These are phyloP conservation scores for Leishmania amazonensis DNA, from an alignment of 208 protist genomes.

Conservation along the genomic window DNA sequence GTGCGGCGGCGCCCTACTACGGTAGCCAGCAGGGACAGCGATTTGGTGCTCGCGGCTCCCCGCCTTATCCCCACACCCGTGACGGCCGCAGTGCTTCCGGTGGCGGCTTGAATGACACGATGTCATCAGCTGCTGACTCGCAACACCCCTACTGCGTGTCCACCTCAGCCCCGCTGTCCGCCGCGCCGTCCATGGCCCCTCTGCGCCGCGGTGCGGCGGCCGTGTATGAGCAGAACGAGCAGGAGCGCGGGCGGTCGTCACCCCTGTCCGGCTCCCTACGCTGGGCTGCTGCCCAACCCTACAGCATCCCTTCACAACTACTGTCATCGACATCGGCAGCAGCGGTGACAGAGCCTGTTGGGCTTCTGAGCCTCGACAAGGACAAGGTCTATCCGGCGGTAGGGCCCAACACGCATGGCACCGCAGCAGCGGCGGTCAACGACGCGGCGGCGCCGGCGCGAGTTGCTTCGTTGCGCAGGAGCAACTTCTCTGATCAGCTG, in stretches of 20 bases:
- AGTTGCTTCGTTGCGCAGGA: slow-evolving; percentile 13
- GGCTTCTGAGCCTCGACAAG: background rate
- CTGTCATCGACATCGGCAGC: background rate
- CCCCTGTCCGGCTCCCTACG: background rate
- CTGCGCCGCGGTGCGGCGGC: background rate
- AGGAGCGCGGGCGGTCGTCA: background rate
- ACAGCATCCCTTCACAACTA: background rate
- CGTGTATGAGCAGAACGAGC: background rate
- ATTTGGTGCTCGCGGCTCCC: background rate
- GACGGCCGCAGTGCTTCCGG: background rate
- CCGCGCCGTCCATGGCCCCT: slow-evolving; percentile 14
- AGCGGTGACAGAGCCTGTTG: background rate
- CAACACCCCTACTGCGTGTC: slow-evolving; percentile 31
- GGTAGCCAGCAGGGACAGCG: background rate
- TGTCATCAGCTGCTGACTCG: slow-evolving; percentile 15
- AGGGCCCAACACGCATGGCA: background rate
- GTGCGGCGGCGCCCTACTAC: background rate
- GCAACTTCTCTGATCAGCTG: slow-evolving; percentile 21
- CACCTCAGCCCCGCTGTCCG: slow-evolving; percentile 16
- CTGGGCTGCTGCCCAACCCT: background rate
- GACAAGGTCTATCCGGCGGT: background rate
- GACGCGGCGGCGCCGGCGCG: background rate
- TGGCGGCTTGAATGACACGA: slow-evolving; percentile 15
- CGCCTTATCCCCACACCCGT: background rate
- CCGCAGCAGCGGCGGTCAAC: background rate